Evolutionary conservation across 345 rosid genomes (phyloP), one percentile per base, ranked within the genome.

Genomic region (Aethionema arabicum): DNA sequence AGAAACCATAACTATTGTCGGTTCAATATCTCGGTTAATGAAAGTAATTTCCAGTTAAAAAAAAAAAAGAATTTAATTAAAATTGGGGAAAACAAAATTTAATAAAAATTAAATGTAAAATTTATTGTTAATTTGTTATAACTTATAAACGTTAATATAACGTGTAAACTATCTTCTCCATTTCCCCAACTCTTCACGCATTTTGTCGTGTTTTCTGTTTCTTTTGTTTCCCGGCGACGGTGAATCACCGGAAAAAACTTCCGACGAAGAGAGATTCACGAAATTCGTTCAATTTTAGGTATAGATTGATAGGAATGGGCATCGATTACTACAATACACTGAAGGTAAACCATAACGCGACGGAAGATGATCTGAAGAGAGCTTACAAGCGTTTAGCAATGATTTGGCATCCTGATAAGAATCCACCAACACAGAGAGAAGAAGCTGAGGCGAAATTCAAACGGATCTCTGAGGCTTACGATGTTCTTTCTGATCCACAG

Each of bases 381-480:
- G 80, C 98, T 12, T 89, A 92, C 85, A 87, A 82, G 76, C 75
- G 98, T 39, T 82, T 92, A 4, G 96, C 96, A 4, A 89, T 87
- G 95, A 89, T 89, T 32, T 92, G 98, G 98, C 98, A 92, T 74
- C 98, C 98, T 0, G 98, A 92, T 59, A 92, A 92, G 82, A 85
- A 86, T 75, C 98, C 95, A 15, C 56, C 90, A 2, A 27, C 74
- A 30, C 72, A 63, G 59, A 30, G 96, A 13, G 74, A 75, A 6
- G 96, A 91, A 56, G 96, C 98, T 0, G 95, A 91, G 47, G 82
- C 90, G 52, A 91, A 88, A 69, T 91, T 88, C 84, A 91, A 91
- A 73, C 90, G 79, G 72, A 86, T 91, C 65, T 91, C 98, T 11
- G 98, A 91, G 54, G 98, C 98, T 4, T 87, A 83, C 71, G 85